Evolutionary conservation across 2,329 filamentous ascomycete species (phyloP).

Genomic region (Sporothrix mexicana): DNA sequence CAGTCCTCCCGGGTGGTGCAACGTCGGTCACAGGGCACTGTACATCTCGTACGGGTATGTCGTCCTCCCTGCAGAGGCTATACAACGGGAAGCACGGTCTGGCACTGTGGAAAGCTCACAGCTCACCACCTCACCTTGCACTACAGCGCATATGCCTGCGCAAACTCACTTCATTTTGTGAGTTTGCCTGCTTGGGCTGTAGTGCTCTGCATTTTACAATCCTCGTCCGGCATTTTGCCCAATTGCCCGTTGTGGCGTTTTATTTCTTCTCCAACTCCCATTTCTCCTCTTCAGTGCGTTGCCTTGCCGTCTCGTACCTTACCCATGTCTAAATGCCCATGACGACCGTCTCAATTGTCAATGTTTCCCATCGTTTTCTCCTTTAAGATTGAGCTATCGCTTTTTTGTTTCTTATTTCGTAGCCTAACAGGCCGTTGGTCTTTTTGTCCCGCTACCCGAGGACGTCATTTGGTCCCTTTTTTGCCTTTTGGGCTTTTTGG

Average conservation of each 20-base stretch:
- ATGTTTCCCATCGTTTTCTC: background rate
- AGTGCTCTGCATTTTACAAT: too few species aligned
- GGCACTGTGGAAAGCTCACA: background rate
- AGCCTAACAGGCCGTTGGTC: background rate
- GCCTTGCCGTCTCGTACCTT: background rate
- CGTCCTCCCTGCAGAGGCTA: background rate
- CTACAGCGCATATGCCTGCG: background rate
- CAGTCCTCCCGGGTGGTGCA: constrained; percentile 15
- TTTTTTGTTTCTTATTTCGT: background rate
- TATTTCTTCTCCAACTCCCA: too few species aligned
- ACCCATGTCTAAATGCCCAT: background rate
- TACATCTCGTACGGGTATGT: constrained; percentile 13
- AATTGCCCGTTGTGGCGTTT: constrained; percentile 14
- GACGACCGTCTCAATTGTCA: too few species aligned
- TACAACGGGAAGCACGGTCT: background rate
- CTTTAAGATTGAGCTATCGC: too few species aligned
- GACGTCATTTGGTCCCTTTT: constrained; percentile 7
- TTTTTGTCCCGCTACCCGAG: background rate
- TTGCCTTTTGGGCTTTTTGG: background rate
- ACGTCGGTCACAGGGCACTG: background rate
- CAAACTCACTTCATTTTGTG: background rate
- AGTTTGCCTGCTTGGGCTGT: too few species aligned
- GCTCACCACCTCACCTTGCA: background rate
- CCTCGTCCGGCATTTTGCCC: background rate
- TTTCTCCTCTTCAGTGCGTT: background rate